Conservation (phyloP, 139 green algal species). For the Diplosphaera chodatii region DNA sequence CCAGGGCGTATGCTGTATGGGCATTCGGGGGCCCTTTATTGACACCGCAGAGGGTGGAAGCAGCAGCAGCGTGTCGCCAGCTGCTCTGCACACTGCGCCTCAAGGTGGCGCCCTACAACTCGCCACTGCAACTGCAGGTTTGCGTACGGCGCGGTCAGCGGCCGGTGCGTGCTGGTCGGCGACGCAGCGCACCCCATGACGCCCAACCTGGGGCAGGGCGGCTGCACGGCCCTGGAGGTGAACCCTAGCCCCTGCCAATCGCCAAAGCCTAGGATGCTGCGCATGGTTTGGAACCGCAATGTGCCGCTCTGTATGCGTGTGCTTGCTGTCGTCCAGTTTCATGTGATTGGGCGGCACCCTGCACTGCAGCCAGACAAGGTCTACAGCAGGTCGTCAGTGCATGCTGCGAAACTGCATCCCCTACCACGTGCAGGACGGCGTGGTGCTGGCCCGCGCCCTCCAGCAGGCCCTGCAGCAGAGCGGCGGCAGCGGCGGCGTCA, state of each 20-base stretch:
- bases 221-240: slow-evolving; percentile 60
- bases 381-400: too few species aligned
- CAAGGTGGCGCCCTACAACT: too few species aligned
- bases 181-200: slow-evolving; percentile 41
- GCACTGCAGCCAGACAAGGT: too few species aligned
- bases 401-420: not conserved
- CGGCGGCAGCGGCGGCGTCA: not conserved
- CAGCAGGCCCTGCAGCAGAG: slow-evolving; percentile 1
- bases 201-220: slow-evolving; percentile 50
- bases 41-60: too few species aligned
- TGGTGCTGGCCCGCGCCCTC: slow-evolving; percentile 47
- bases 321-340: too few species aligned
- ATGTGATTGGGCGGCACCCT: too few species aligned
- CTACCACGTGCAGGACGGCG: slow-evolving; percentile 36
- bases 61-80: too few species aligned
- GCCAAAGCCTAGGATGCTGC: slow-evolving; percentile 45
- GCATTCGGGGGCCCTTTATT: too few species aligned
- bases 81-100: too few species aligned
- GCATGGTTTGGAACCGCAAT: slow-evolving; percentile 1
- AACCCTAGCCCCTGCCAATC: too few species aligned
- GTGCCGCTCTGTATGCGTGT: too few species aligned
- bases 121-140: not conserved
- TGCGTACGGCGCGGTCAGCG: not conserved
- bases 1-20: too few species aligned
- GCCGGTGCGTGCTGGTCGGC: slow-evolving; percentile 32